Conservation (phyloP, 2,329 filamentous ascomycete species). For the Neobulgaria alba region DNA sequence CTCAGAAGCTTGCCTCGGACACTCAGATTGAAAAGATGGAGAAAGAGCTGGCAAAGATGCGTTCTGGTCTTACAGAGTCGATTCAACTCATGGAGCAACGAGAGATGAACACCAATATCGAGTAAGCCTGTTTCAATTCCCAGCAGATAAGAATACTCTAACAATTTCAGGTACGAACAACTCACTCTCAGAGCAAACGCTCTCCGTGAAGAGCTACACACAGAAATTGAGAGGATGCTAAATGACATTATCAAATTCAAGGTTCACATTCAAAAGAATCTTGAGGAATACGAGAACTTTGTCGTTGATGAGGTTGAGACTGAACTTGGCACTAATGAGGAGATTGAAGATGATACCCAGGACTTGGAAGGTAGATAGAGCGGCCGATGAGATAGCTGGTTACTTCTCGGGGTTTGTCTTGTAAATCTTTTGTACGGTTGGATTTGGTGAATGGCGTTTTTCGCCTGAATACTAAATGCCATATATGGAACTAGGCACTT, state of each 20-base stretch:
- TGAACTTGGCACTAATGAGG: constrained; percentile 58
- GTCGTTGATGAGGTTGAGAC: constrained; percentile 89
- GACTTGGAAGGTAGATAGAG: constrained; percentile 35
- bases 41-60: constrained; percentile 93
- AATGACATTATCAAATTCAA: constrained; percentile 99
- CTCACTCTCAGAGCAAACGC: constrained; percentile 75
- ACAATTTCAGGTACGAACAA: constrained; percentile 67
- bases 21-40: constrained; percentile 98
- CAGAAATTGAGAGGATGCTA: constrained; percentile 88
- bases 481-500: too few species aligned
- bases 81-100: constrained; percentile 89
- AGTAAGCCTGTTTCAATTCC: constrained; percentile 46
- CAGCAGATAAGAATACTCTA: not conserved
- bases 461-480: too few species aligned
- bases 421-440: too few species aligned
- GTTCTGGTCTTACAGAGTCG: constrained; percentile 71
- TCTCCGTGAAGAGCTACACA: constrained; percentile 94
- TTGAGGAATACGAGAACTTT: constrained; percentile 92
- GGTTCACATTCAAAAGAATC: constrained; percentile 83
- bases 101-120: constrained; percentile 94
- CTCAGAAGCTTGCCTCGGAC: constrained; percentile 81
- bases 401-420: too few species aligned
- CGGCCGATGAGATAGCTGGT: too few species aligned
- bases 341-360: constrained; percentile 44
- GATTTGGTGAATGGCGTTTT: too few species aligned